Evolutionary conservation across 139 green algal genomes (phyloP), one percentile per base, ranked within the genome.

Genomic region (Desmodesmus armatus): DNA sequence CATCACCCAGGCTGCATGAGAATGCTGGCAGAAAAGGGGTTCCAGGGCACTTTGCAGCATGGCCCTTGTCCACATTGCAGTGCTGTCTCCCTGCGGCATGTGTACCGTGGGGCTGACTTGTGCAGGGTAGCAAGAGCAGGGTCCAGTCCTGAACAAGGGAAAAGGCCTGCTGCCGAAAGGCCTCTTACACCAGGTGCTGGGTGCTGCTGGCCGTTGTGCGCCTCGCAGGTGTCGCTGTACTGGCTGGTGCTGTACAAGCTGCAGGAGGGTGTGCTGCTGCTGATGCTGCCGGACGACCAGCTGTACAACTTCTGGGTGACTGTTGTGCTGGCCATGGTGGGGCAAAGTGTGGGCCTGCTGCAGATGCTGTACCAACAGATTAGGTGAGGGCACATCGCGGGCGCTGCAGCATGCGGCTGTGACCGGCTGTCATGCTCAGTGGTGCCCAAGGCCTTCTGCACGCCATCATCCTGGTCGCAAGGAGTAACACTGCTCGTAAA

Each of bases 201-300:
- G 15, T 77, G 23, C 19, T 53, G 11, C 6, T 21, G n/a, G 63
- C 39, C n/a, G n/a, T n/a, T n/a, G n/a, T n/a, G n/a, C n/a, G n/a
- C n/a, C n/a, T n/a, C 88, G 44, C 29, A 90, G 35, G 88, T 93
- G 13, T 87, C 88, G 0, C 37, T 94, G 15, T 93, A 93, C 88
- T 93, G 92, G 87, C 85, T 93, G 53, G 89, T 90, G 51, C 51
- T 93, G 15, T 90, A 91, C 85, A 94, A 94, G 91, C 82, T 94
- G 83, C 91, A 94, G 55, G 75, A 90, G 85, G 62, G 72, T 0
- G 85, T 90, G 6, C 87, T 87, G 78, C 87, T 90, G 69, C 75
- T 94, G 47, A 91, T 93, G 84, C 63, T 91, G 23, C 81, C 73
- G 0, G 71, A 92, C 65, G 27, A 35, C 0, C 55, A 88, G n/a